These are phyloP conservation scores for Sorghum bicolor DNA, from an alignment of 176 grass and related monocot genomes.

Conservation along the genomic window Sorghum_bicolor_NCBIv3 NC_012873.2:49448501-49449000, in stretches of 20 bases:
- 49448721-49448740: not conserved
- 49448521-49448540: constrained; percentile 93
- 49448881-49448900: constrained; percentile 90
- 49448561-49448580: constrained; percentile 10
- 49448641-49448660: constrained; percentile 93
- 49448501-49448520: constrained; percentile 77
- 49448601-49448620: constrained; percentile 33
- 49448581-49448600: not conserved
- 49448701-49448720: constrained; percentile 16
- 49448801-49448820: constrained; percentile 95
- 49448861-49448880: constrained; percentile 84
- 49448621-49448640: constrained; percentile 98
- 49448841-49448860: constrained; percentile 44
- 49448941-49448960: not conserved
- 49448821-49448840: constrained; percentile 49
- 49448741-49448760: not conserved
- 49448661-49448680: constrained; percentile 93
- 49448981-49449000: constrained; percentile 8
- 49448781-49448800: constrained; percentile 49
- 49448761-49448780: constrained; percentile 31
- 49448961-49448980: constrained; percentile 9
- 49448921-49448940: not conserved
- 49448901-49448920: constrained; percentile 86
- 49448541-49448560: constrained; percentile 44
- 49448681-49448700: constrained; percentile 85